A percentile compares a stretch with the other conserved stretches of the same genome.
Evolutionary conservation across 2,329 filamentous ascomycete genomes (phyloP).

Genomic region (Dendryphion nanum): DNA sequence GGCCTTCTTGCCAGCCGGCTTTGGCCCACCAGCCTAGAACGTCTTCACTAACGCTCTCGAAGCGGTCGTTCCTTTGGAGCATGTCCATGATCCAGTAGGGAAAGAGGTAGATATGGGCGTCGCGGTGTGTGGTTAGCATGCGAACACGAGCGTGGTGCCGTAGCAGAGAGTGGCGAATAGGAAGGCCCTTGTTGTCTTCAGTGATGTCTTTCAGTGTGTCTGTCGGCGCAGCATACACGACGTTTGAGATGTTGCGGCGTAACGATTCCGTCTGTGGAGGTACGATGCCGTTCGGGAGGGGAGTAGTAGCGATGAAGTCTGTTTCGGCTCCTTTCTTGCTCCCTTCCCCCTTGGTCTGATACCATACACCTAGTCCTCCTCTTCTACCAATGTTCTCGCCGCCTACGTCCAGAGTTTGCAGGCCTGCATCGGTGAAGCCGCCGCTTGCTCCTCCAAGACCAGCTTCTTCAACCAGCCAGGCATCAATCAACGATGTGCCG

Average conservation of each 20-base stretch:
- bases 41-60: slow-evolving; percentile 89
- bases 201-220: slow-evolving; percentile 83
- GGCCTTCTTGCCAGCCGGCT: slow-evolving; percentile 80
- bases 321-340: slow-evolving; percentile 87
- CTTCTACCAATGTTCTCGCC: slow-evolving; percentile 61
- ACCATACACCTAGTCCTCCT: slow-evolving; percentile 87
- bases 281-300: slow-evolving; percentile 59
- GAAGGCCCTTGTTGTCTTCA: slow-evolving; percentile 70
- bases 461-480: slow-evolving; percentile 85
- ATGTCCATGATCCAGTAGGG: slow-evolving; percentile 89
- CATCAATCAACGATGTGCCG: slow-evolving; percentile 77
- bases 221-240: slow-evolving; percentile 84
- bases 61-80: slow-evolving; percentile 71
- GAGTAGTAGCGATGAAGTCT: slow-evolving; percentile 81
- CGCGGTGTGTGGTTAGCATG: slow-evolving; percentile 80
- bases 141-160: slow-evolving; percentile 72
- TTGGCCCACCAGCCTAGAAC: slow-evolving; percentile 96
- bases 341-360: slow-evolving; percentile 75
- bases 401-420: slow-evolving; percentile 49
- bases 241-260: slow-evolving; percentile 66
- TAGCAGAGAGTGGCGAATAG: slow-evolving; percentile 74
- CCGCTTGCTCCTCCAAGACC: slow-evolving; percentile 63
- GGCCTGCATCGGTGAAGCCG: slow-evolving; percentile 44
- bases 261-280: slow-evolving; percentile 64
- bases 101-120: slow-evolving; percentile 93